A percentile compares a stretch with the other conserved stretches of the same genome.
phyloP scores from a whole-genome alignment of 2,329 filamentous ascomycete genomes.

The Pseudogymnoascus destructans region DNA sequence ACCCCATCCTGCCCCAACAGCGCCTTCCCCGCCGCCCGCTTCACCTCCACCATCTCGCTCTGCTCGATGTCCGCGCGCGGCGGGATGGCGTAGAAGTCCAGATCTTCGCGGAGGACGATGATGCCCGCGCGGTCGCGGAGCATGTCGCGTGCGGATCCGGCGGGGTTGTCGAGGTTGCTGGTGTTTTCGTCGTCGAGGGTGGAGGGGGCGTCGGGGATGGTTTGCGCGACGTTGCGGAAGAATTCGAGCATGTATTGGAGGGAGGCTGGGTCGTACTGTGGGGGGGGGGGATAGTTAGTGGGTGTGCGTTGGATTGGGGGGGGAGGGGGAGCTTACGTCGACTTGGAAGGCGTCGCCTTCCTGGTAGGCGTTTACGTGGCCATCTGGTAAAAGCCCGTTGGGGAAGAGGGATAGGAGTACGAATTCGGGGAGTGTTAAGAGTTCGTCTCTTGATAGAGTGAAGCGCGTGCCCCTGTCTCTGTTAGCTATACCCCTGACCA shows the following conservation, averaged over 20 bases:
- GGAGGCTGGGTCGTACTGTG: conserved; percentile 88
- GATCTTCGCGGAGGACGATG: conserved; percentile 88
- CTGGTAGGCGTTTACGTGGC: conserved; percentile 83
- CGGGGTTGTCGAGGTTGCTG: conserved; percentile 53
- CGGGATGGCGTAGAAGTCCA: conserved; percentile 96
- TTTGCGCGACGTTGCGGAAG: conserved; percentile 89
- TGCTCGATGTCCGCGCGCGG: conserved; percentile 73
- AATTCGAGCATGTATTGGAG: conserved; percentile 99
- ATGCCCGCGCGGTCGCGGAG: conserved; percentile 83
- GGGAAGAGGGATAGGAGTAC: conserved; percentile 95
- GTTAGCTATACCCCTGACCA: neutral
- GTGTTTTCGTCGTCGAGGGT: conserved; percentile 49
- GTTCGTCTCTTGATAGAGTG: conserved; percentile 84
- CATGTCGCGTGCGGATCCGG: conserved; percentile 59
- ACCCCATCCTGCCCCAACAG: conserved; percentile 84
- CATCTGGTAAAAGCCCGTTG: conserved; percentile 94
- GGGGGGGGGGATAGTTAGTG: conserved; percentile 30
- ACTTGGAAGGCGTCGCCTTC: conserved; percentile 93
- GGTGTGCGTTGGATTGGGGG: conserved; percentile 26
- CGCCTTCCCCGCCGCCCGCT: conserved; percentile 79
- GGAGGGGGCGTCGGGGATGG: conserved; percentile 66
- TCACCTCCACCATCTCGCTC: conserved; percentile 88
- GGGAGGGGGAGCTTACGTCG: conserved; percentile 54
- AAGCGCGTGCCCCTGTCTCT: conserved; percentile 71
- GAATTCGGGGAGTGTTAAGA: conserved; percentile 91